A percentile compares a stretch with the other conserved stretches of the same genome.
These are phyloP conservation scores for Malassezia dermatis DNA, from an alignment of 1,284 basidiomycete species.

Conservation along the genomic window DNA sequence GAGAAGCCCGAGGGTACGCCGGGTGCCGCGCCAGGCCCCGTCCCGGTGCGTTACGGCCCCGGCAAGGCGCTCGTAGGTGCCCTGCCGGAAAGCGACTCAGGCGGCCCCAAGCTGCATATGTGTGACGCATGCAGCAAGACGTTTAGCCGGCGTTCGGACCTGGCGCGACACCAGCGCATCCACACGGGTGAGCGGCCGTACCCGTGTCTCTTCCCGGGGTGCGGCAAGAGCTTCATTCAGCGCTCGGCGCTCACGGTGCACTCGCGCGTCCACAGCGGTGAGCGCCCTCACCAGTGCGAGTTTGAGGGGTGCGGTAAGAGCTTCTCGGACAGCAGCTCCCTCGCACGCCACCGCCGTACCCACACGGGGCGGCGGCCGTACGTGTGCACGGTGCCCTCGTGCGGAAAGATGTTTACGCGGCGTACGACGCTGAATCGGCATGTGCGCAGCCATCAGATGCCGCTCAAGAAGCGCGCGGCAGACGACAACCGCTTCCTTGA, in stretches of 20 bases:
- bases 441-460: slow-evolving; percentile 34
- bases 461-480: slow-evolving; percentile 22
- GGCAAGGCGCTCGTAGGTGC: slow-evolving; percentile 13
- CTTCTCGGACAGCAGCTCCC: slow-evolving; percentile 55
- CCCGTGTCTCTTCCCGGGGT: slow-evolving; percentile 52
- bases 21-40: slow-evolving; percentile 6
- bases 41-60: slow-evolving; percentile 9
- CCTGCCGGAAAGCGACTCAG: slow-evolving; percentile 35
- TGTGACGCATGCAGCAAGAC: slow-evolving; percentile 44
- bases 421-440: slow-evolving; percentile 48
- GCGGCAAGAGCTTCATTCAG: slow-evolving; percentile 47
- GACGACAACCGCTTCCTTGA: slow-evolving; percentile 10
- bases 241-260: slow-evolving; percentile 66
- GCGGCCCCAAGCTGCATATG: slow-evolving; percentile 44
- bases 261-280: slow-evolving; percentile 72
- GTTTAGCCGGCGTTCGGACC: slow-evolving; percentile 42
- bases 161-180: slow-evolving; percentile 61
- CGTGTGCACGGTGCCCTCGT: slow-evolving; percentile 43
- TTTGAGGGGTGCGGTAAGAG: slow-evolving; percentile 56
- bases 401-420: slow-evolving; percentile 46
- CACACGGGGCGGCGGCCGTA: slow-evolving; percentile 54
- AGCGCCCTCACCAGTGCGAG: slow-evolving; percentile 70
- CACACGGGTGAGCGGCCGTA: slow-evolving; percentile 81
- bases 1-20: not conserved
- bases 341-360: slow-evolving; percentile 61